phyloP scores from a whole-genome alignment of 2,329 filamentous ascomycete species.

The Lecanicillium sp. region DNA sequence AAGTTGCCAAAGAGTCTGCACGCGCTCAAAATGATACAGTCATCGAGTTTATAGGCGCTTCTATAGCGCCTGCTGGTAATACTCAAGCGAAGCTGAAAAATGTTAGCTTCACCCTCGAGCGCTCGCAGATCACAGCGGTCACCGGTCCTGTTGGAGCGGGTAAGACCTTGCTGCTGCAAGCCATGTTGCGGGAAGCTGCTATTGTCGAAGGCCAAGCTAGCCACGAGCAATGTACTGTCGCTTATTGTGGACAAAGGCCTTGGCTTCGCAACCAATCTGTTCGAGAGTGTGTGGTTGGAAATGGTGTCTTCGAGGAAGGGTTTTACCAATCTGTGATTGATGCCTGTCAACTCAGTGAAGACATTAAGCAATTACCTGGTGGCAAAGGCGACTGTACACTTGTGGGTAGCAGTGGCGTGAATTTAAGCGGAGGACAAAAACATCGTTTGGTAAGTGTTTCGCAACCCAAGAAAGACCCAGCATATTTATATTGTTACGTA shows the following conservation, averaged over 20 bases:
- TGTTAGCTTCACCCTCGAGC: slow-evolving; percentile 23
- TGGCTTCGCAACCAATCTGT: slow-evolving; percentile 15
- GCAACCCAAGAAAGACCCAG: no score
- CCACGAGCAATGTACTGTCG: slow-evolving; percentile 7
- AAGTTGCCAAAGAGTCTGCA: not conserved
- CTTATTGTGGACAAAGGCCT: slow-evolving; percentile 17
- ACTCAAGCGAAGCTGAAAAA: slow-evolving; percentile 18
- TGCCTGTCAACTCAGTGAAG: slow-evolving; percentile 13
- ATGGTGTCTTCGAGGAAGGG: slow-evolving; percentile 11
- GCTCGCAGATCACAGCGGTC: slow-evolving; percentile 24
- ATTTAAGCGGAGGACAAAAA: slow-evolving; percentile 22
- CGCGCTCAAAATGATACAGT: not conserved
- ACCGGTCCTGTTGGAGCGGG: slow-evolving; percentile 31
- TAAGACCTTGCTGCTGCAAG: slow-evolving; percentile 31
- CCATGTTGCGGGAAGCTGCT: slow-evolving; percentile 16
- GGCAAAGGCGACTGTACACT: slow-evolving; percentile 20
- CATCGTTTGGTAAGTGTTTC: slow-evolving; percentile 1
- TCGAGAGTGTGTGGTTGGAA: slow-evolving; percentile 16
- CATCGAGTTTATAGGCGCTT: slow-evolving; percentile 16
- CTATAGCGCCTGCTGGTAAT: slow-evolving; percentile 20
- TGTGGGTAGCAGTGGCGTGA: slow-evolving; percentile 22
- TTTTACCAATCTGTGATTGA: slow-evolving; percentile 13
- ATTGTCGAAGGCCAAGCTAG: slow-evolving; percentile 6
- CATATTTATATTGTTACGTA: no score
- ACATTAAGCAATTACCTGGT: slow-evolving; percentile 12